Percentiles rank a stretch among this genome's conserved stretches.
phyloP scores from a whole-genome alignment of 768 basidiomycete genomes.

The Boletus bicolor region DNA sequence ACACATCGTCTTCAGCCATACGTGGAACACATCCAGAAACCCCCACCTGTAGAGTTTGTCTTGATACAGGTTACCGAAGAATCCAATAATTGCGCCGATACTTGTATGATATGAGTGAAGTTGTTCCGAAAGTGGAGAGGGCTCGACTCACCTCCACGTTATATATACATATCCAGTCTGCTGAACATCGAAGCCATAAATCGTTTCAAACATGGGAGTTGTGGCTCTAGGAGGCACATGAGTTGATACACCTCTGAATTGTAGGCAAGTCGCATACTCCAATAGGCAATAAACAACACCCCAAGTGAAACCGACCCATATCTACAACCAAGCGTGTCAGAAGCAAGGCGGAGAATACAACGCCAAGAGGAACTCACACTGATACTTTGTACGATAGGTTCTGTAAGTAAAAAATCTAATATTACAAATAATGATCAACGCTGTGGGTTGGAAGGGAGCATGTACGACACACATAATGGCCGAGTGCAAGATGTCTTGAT shows the following conservation, averaged over 20 bases:
- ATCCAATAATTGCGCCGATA: slow-evolving; percentile 48
- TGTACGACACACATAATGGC: slow-evolving; percentile 55
- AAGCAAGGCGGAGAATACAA: background rate
- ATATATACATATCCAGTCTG: slow-evolving; percentile 57
- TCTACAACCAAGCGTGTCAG: slow-evolving; percentile 30
- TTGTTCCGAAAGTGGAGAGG: background rate
- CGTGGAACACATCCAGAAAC: background rate
- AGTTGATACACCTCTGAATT: background rate
- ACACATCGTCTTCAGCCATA: slow-evolving; percentile 7
- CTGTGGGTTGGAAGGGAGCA: background rate
- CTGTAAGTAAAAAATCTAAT: slow-evolving; percentile 33
- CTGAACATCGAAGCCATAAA: slow-evolving; percentile 62
- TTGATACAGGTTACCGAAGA: slow-evolving; percentile 43
- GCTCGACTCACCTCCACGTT: slow-evolving; percentile 43
- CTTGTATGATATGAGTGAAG: slow-evolving; percentile 30
- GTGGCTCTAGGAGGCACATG: slow-evolving; percentile 41
- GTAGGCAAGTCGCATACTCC: slow-evolving; percentile 36
- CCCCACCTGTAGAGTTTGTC: slow-evolving; percentile 46
- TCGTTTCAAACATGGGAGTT: slow-evolving; percentile 47
- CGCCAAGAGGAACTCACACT: slow-evolving; percentile 42
- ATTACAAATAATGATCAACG: background rate
- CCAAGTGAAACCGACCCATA: slow-evolving; percentile 72
- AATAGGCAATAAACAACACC: slow-evolving; percentile 68
- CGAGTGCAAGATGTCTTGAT: slow-evolving; percentile 68
- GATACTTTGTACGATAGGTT: slow-evolving; percentile 72